Base-by-base conservation (phyloP, 2,329 filamentous ascomycete genomes). In the Daldinia eschscholtzii region DNA sequence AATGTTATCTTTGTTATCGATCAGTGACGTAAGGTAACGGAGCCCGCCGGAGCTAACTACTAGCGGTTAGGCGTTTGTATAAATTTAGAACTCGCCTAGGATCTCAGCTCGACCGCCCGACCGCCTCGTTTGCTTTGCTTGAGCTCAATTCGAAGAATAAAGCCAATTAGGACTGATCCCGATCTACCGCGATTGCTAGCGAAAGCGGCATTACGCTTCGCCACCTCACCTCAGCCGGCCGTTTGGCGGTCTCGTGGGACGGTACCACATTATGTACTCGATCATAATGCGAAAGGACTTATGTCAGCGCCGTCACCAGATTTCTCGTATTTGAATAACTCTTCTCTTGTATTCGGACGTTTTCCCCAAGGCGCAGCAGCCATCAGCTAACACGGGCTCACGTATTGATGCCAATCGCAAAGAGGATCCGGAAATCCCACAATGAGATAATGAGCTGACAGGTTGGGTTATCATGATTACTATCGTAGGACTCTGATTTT, bases 191-290 rank as follows among this genome's bases (percentile, higher is more conserved):
- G 20, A 9, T 15, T 20, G 18, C 7, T 26, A 13, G 20, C 10
- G 23, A 46, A 6, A 46, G 26, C 18, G 10, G 44, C 4, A 13
- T 39, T 20, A 4, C 7, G 3, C 44, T 26, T 57, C 23, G 35
- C 61, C 57, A 57, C 57, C 62, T 66, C 63, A 66, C 59, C 55
- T 69, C 63, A 66, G 67, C 67, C 67, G 39, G 42, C 61, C 50
- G 42, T 62, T 50, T 61, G 57, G 61, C 62, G 30, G 53, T 30
- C 52, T 58, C 52, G 44, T 56, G 53, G 56, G 65, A 55, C 53
- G 33, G 23, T 48, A 28, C 10, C 48, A 35, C 9, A 20, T 23
- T 10, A 23, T 46, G n/a, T 18, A 46, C n/a, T 9, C 3, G 28
- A 23, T 13, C 4, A 52, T 33, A 52, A 48, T 39, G 53, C 37